Conservation (phyloP, 1,139 yeast species). For the Saccharomyces hybrid region DNA sequence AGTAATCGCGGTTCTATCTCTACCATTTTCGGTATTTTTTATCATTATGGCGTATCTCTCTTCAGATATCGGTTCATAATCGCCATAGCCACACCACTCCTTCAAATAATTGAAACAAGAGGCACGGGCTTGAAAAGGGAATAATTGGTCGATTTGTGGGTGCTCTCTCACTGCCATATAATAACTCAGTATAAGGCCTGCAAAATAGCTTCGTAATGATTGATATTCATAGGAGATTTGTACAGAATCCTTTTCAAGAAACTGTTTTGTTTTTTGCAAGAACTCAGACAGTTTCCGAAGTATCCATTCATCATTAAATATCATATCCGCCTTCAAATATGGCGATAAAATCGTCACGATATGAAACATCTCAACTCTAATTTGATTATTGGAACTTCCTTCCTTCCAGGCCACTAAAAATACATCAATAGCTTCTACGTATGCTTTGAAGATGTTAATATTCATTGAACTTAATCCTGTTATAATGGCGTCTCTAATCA, state of each 20-base stretch:
- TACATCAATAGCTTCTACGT: slow-evolving; percentile 69
- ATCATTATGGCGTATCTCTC: slow-evolving; percentile 64
- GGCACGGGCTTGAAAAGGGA: slow-evolving; percentile 80
- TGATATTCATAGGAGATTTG: slow-evolving; percentile 71
- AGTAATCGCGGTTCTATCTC: slow-evolving; percentile 35
- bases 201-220: slow-evolving; percentile 68
- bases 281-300: slow-evolving; percentile 56
- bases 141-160: slow-evolving; percentile 40
- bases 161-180: slow-evolving; percentile 44
- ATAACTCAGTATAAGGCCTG: slow-evolving; percentile 66
- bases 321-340: slow-evolving; percentile 45
- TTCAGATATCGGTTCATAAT: slow-evolving; percentile 48
- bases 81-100: slow-evolving; percentile 94
- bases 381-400: slow-evolving; percentile 34
- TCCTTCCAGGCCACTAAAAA: slow-evolving; percentile 54
- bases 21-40: slow-evolving; percentile 37
- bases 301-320: slow-evolving; percentile 63
- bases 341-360: slow-evolving; percentile 65
- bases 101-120: slow-evolving; percentile 75
- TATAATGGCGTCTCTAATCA: slow-evolving; percentile 78
- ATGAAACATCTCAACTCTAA: slow-evolving; percentile 73
- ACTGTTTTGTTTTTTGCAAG: slow-evolving; percentile 56
- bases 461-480: slow-evolving; percentile 84
- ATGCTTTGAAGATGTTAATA: slow-evolving; percentile 75
- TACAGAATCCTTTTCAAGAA: slow-evolving; percentile 49